Evolutionary conservation across 495 filamentous ascomycete genomes (phyloP).

Genomic region (Lasiosphaeria hispida): DNA sequence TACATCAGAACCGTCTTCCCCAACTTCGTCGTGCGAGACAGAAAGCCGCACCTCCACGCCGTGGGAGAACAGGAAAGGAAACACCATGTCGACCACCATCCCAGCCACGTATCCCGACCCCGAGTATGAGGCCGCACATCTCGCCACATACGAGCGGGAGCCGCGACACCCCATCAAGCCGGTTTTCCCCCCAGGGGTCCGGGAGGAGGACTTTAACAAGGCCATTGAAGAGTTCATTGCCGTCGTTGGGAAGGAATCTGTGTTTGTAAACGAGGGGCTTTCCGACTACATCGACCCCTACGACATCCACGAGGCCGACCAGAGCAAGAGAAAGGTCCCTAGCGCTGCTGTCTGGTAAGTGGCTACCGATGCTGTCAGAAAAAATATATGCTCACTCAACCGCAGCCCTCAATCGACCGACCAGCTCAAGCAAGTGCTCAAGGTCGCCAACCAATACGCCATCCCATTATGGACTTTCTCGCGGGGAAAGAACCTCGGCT

Average conservation of each 20-base stretch:
- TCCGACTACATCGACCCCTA: constrained; percentile 48
- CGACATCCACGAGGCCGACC: constrained; percentile 33
- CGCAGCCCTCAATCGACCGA: constrained; percentile 34
- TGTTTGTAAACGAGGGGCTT: constrained; percentile 36
- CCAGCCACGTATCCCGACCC: constrained; percentile 26
- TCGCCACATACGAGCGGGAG: constrained; percentile 22
- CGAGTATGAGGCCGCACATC: constrained; percentile 27
- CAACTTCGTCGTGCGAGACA: background rate
- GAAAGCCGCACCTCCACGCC: too few species aligned
- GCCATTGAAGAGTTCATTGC: constrained; percentile 30
- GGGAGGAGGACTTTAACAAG: constrained; percentile 28
- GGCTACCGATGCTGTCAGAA: too few species aligned
- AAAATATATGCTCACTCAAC: background rate
- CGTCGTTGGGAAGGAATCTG: constrained; percentile 32
- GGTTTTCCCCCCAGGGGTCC: constrained; percentile 43
- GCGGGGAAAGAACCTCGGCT: constrained; percentile 53
- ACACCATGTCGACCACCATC: constrained; percentile 20
- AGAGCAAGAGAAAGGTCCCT: constrained; percentile 35
- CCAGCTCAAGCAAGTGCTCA: constrained; percentile 44
- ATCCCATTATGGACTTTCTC: constrained; percentile 54
- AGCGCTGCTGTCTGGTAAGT: constrained; percentile 41
- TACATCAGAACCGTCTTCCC: background rate
- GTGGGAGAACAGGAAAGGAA: background rate
- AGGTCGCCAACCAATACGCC: constrained; percentile 40
- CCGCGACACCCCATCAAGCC: constrained; percentile 23